Evolutionary conservation across 345 rosid species (phyloP).

Genomic region (Firmiana major): DNA sequence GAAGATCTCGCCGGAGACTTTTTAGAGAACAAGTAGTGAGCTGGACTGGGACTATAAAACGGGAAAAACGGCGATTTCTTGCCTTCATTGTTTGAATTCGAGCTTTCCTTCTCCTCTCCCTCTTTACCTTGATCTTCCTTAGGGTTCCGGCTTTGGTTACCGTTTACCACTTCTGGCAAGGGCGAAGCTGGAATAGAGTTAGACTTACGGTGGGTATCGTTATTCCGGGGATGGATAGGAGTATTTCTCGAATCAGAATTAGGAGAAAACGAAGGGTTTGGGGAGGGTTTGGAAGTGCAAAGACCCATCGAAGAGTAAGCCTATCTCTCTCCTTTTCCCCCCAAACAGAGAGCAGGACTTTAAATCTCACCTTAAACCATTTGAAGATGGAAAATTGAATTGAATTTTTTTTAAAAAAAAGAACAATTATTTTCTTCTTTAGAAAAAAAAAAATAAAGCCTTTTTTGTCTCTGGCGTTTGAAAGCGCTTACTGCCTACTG

Average conservation of each 20-base stretch:
- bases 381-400: conserved; percentile 9
- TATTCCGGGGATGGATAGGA: conserved; percentile 28
- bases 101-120: not conserved
- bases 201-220: conserved; percentile 13
- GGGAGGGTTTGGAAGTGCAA: conserved; percentile 51
- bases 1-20: conserved; percentile 77
- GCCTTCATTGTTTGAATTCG: conserved; percentile 29
- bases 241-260: conserved; percentile 21
- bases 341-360: conserved; percentile 21
- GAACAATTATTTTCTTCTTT: not conserved
- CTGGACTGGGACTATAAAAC: conserved; percentile 87
- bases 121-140: conserved; percentile 14
- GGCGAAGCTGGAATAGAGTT: conserved; percentile 11
- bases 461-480: conserved; percentile 15
- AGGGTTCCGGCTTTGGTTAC: conserved; percentile 11
- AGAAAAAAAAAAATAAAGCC: not conserved
- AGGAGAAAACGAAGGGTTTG: conserved; percentile 38
- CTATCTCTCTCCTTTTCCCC: conserved; percentile 21
- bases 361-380: conserved; percentile 13
- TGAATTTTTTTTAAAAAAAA: not conserved
- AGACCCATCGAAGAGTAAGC: conserved; percentile 52
- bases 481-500: not conserved
- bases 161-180: conserved; percentile 24
- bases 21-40: conserved; percentile 73
- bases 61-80: conserved; percentile 81